Evolutionary conservation across 164 flowering plant genomes (phyloP).

Genomic region (Tetracentron sinense): DNA sequence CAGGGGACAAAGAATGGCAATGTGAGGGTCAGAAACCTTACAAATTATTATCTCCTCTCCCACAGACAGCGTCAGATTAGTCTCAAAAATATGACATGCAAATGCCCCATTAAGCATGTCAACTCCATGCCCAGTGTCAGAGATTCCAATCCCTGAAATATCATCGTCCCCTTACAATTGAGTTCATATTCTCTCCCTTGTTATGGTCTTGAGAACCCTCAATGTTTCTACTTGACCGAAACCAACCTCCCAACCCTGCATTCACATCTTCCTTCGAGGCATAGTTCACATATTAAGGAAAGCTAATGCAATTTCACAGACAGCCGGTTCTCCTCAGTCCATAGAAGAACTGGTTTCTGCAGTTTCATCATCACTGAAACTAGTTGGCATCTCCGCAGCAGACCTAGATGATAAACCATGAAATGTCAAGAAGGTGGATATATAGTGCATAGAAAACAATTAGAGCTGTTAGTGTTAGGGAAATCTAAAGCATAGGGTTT

Average conservation of each 20-base stretch:
- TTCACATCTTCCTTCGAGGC: neutral
- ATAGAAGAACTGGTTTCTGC: slow-evolving; percentile 54
- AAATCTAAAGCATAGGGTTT: neutral
- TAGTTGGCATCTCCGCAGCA: slow-evolving; percentile 44
- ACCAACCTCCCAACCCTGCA: neutral
- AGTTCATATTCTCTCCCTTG: neutral
- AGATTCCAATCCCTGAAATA: too few relatives aligned
- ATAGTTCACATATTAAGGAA: neutral
- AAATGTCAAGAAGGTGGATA: slow-evolving; percentile 10
- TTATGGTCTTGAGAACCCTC: neutral
- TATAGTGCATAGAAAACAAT: neutral
- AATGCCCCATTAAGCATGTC: too few relatives aligned
- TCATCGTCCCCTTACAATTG: neutral
- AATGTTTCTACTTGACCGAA: too few relatives aligned
- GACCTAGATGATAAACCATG: slow-evolving; percentile 27
- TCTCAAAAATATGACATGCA: neutral
- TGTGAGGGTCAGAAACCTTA: too few relatives aligned
- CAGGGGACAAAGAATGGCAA: too few relatives aligned
- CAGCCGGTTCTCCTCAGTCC: slow-evolving; percentile 23
- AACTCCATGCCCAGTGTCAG: too few relatives aligned
- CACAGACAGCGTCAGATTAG: neutral
- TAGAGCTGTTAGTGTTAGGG: too few relatives aligned
- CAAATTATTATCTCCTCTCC: neutral
- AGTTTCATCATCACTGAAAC: slow-evolving; percentile 68
- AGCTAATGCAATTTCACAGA: neutral